phyloP scores from a whole-genome alignment of 805 yeast genomes.

The Hanseniaspora mollemarum region DNA sequence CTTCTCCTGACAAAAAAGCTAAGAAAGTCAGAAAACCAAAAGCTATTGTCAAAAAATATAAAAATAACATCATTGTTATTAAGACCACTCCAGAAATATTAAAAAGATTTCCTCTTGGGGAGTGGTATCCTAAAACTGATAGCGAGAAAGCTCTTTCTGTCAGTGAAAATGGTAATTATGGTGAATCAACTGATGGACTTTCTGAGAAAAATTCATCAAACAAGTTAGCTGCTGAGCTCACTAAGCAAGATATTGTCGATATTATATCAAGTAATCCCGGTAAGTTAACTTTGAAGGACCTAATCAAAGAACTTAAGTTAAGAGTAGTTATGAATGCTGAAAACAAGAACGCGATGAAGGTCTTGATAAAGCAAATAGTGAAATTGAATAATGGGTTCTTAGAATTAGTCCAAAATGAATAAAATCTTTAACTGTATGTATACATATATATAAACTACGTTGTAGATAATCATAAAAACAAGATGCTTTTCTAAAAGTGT shows the following conservation, averaged over 20 bases:
- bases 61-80: conserved; percentile 47
- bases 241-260: conserved; percentile 59
- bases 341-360: conserved; percentile 50
- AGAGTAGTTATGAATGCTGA: conserved; percentile 55
- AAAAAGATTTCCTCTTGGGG: conserved; percentile 60
- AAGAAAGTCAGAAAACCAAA: conserved; percentile 28
- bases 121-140: conserved; percentile 60
- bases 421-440: not conserved
- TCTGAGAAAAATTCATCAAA: conserved; percentile 19
- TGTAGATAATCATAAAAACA: not conserved
- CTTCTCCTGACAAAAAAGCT: conserved; percentile 18
- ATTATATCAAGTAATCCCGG: conserved; percentile 38
- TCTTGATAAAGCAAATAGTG: conserved; percentile 45
- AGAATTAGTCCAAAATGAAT: conserved; percentile 18
- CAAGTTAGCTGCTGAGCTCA: conserved; percentile 30
- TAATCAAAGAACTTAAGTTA: conserved; percentile 48
- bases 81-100: conserved; percentile 54
- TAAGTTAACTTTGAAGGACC: conserved; percentile 44
- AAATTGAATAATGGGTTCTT: conserved; percentile 34
- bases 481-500: not conserved
- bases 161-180: not conserved
- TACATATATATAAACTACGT: not conserved
- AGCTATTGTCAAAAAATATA: conserved; percentile 36
- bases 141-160: conserved; percentile 28
- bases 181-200: not conserved